These are phyloP conservation scores for Phalaenopsis equestris DNA, from an alignment of 106 monocot species.

Conservation along the genomic window DNA sequence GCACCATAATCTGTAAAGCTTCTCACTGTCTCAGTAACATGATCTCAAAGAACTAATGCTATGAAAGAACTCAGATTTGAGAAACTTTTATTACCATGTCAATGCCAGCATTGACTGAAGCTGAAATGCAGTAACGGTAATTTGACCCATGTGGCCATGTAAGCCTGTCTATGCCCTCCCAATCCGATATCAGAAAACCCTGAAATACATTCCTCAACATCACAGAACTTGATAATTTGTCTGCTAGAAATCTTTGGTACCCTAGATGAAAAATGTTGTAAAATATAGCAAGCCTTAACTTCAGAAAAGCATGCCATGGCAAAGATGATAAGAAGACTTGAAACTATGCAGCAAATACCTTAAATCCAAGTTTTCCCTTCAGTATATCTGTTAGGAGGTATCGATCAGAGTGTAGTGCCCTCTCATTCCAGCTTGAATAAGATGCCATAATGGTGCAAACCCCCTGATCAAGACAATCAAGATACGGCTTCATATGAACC, in stretches of 20 bases:
- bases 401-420: slow-evolving; percentile 39
- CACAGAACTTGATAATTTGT: not conserved
- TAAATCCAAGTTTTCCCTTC: slow-evolving; percentile 68
- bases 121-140: slow-evolving; percentile 66
- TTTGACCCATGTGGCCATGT: slow-evolving; percentile 59
- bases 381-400: slow-evolving; percentile 61
- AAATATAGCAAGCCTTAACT: not conserved
- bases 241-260: not conserved
- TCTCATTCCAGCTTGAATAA: slow-evolving; percentile 78
- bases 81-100: slow-evolving; percentile 55
- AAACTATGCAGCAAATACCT: slow-evolving; percentile 23
- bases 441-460: slow-evolving; percentile 74
- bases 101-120: slow-evolving; percentile 81
- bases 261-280: not conserved
- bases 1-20: slow-evolving; percentile 68
- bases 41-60: not conserved
- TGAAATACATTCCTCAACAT: slow-evolving; percentile 11
- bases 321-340: not conserved
- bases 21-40: not conserved
- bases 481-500: slow-evolving; percentile 71
- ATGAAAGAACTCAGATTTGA: not conserved
- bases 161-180: slow-evolving; percentile 81
- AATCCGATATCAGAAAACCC: slow-evolving; percentile 88
- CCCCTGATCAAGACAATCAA: slow-evolving; percentile 61
- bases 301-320: not conserved